A percentile compares a stretch with the other conserved stretches of the same genome.
phyloP scores from a whole-genome alignment of 176 grass and related monocot genomes.

The Hyparrhenia diplandra region DNA sequence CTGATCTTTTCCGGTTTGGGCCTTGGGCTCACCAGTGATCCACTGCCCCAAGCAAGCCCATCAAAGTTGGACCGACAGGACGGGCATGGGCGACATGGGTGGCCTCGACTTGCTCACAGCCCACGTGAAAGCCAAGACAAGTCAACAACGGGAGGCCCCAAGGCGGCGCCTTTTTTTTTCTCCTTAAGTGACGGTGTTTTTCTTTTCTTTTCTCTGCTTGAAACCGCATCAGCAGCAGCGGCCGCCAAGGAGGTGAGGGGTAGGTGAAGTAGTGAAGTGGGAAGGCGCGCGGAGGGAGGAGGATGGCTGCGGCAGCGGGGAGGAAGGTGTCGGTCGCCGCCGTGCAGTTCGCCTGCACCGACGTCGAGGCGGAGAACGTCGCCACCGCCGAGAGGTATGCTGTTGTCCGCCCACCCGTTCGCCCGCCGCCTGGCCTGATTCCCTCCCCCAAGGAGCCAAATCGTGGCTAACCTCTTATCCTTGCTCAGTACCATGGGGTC shows the following conservation, averaged over 20 bases:
- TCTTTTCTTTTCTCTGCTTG: not conserved
- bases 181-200: not conserved
- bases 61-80: not conserved
- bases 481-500: not conserved
- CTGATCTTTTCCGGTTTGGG: not conserved
- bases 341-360: slow-evolving; percentile 94
- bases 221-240: not conserved
- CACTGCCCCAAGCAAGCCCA: not conserved
- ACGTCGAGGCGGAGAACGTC: slow-evolving; percentile 73
- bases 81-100: no score
- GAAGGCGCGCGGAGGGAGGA: not conserved
- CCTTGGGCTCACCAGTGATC: not conserved
- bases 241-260: not conserved
- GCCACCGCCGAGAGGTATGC: slow-evolving; percentile 77
- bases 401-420: no score
- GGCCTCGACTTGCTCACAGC: not conserved
- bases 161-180: not conserved
- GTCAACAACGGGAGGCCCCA: not conserved
- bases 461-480: not conserved
- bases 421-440: not conserved
- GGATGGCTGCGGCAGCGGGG: slow-evolving; percentile 39
- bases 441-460: not conserved
- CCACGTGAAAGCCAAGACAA: not conserved
- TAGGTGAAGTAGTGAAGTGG: slow-evolving; percentile 4
- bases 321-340: slow-evolving; percentile 76